phyloP scores from a whole-genome alignment of 495 filamentous ascomycete genomes.

The Lepraria neglecta region DNA sequence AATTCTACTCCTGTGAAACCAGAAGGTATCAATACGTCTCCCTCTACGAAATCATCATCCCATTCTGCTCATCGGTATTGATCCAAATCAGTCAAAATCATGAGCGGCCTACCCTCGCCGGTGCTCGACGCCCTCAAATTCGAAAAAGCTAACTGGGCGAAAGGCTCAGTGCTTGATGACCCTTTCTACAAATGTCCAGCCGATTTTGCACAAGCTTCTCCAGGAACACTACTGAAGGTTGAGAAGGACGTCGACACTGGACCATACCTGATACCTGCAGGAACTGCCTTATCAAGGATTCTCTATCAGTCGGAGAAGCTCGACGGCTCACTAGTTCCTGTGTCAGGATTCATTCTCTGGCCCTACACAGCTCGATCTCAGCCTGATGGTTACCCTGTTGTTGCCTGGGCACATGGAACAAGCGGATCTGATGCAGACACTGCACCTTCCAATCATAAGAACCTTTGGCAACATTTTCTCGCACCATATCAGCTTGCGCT shows the following conservation, averaged over 20 bases:
- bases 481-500: constrained; percentile 43
- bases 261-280: constrained; percentile 27
- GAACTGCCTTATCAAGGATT: constrained; percentile 42
- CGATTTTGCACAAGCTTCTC: neutral
- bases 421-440: constrained; percentile 39
- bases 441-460: constrained; percentile 42
- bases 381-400: constrained; percentile 34
- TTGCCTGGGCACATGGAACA: constrained; percentile 51
- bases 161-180: constrained; percentile 13
- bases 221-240: constrained; percentile 18
- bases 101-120: no score
- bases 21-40: no score
- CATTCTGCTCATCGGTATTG: no score
- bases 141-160: constrained; percentile 4
- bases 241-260: constrained; percentile 14
- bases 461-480: constrained; percentile 41
- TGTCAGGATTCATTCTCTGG: constrained; percentile 49
- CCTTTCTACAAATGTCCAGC: constrained; percentile 14
- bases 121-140: no score
- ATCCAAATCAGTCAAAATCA: no score
- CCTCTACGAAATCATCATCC: no score
- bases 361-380: constrained; percentile 37
- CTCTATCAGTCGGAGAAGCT: constrained; percentile 42
- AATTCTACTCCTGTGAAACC: no score
- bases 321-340: constrained; percentile 43